Evolutionary conservation across 2,329 filamentous ascomycete species (phyloP).

Genomic region (Venturia aucupariae): DNA sequence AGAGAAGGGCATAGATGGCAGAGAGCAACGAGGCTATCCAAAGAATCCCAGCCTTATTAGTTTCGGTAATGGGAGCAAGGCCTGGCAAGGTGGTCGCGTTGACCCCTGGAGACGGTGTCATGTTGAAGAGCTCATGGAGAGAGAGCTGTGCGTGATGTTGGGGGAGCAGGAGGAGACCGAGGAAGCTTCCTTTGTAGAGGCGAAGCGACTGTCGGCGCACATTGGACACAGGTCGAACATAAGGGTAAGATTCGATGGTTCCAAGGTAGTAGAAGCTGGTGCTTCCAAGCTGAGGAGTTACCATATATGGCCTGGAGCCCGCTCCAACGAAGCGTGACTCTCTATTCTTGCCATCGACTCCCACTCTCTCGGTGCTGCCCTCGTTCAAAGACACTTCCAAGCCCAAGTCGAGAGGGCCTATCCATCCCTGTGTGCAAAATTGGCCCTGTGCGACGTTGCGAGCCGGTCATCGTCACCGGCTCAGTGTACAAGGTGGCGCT

Average conservation of each 20-base stretch:
- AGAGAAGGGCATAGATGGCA: slow-evolving; percentile 21
- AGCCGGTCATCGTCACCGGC: neutral
- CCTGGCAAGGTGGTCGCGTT: slow-evolving; percentile 8
- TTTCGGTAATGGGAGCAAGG: slow-evolving; percentile 18
- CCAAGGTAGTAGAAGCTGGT: neutral
- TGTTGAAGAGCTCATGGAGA: slow-evolving; percentile 1
- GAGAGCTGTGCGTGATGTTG: neutral
- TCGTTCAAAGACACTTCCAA: neutral
- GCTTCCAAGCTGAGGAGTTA: slow-evolving; percentile 6
- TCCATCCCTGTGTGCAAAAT: neutral
- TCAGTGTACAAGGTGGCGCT: neutral
- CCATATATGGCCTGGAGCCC: neutral
- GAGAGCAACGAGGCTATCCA: slow-evolving; percentile 23
- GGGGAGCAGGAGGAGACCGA: neutral
- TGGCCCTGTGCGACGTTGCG: neutral
- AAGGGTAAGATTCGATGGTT: neutral
- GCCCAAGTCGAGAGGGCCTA: neutral
- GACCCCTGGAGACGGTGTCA: neutral
- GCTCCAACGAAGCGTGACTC: neutral
- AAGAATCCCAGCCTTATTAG: slow-evolving; percentile 21
- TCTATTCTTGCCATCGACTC: neutral
- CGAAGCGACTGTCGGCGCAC: slow-evolving; percentile 1
- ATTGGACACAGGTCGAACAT: neutral
- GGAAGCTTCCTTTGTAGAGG: neutral
- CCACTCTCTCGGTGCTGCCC: neutral